Conservation (phyloP, 2,329 filamentous ascomycete genomes). For the Colletotrichum sp. region DNA sequence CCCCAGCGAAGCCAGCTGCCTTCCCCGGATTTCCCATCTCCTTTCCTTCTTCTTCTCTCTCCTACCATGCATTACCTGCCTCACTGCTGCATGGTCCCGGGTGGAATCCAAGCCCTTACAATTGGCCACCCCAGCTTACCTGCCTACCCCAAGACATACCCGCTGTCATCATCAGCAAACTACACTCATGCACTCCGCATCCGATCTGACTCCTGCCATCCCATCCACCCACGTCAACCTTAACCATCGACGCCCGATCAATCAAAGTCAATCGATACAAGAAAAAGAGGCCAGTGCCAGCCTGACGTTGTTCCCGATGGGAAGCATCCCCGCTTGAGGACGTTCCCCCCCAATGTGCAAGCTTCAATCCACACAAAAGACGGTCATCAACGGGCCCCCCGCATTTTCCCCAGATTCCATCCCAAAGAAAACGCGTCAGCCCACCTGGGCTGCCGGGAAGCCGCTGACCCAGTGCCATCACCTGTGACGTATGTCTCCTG, state of each 20-base stretch:
- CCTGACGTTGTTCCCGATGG: neutral
- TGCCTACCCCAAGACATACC: neutral
- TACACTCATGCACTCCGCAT: neutral
- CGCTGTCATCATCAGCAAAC: neutral
- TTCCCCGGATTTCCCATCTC: neutral
- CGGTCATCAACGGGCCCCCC: neutral
- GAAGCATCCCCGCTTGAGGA: neutral
- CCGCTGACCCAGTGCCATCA: neutral
- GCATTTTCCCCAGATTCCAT: slow-evolving; percentile 14
- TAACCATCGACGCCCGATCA: neutral
- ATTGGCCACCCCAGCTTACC: neutral
- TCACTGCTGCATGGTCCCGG: neutral
- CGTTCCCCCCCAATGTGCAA: neutral
- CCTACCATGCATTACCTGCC: no score
- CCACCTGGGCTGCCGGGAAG: neutral
- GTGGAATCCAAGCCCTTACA: neutral
- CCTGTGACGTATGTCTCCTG: neutral
- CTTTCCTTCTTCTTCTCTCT: neutral
- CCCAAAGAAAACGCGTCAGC: neutral
- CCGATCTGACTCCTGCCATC: neutral
- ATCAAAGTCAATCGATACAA: neutral
- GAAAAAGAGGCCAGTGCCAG: neutral
- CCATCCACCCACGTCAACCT: neutral
- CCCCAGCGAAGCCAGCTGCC: neutral
- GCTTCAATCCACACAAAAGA: neutral